phyloP scores from a whole-genome alignment of 2,329 filamentous ascomycete species.

The Epichloe baconii region DNA sequence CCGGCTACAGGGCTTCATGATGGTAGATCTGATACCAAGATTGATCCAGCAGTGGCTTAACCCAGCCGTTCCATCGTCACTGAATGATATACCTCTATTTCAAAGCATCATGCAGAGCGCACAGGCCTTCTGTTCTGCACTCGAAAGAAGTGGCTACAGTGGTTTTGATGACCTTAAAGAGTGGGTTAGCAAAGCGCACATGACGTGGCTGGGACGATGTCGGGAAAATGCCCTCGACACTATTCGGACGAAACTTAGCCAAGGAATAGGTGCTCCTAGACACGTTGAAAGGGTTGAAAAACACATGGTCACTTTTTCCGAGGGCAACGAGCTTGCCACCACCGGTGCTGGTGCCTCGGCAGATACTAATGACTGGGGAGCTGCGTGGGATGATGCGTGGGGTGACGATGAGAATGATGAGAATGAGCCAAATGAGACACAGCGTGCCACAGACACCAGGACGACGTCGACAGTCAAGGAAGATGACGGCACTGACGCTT shows the following conservation, averaged over 20 bases:
- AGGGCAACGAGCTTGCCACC: conserved; percentile 51
- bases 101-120: conserved; percentile 56
- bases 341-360: conserved; percentile 33
- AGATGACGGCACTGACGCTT: conserved; percentile 50
- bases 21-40: conserved; percentile 53
- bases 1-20: conserved; percentile 54
- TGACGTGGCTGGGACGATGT: conserved; percentile 75
- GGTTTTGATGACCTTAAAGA: conserved; percentile 51
- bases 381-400: conserved; percentile 74
- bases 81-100: conserved; percentile 59
- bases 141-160: conserved; percentile 52
- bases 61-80: conserved; percentile 59
- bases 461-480: conserved; percentile 11
- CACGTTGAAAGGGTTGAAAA: conserved; percentile 76
- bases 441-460: conserved; percentile 4
- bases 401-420: conserved; percentile 49
- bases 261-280: conserved; percentile 52
- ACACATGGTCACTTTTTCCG: conserved; percentile 55
- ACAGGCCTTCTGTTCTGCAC: conserved; percentile 45
- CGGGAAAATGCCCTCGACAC: conserved; percentile 66
- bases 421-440: conserved; percentile 12
- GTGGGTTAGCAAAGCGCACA: conserved; percentile 71
- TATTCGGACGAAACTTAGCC: conserved; percentile 55
- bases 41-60: conserved; percentile 66
- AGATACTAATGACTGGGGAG: conserved; percentile 51